phyloP scores from a whole-genome alignment of 148 eudicot species.

The Rhododendron vialii region DNA sequence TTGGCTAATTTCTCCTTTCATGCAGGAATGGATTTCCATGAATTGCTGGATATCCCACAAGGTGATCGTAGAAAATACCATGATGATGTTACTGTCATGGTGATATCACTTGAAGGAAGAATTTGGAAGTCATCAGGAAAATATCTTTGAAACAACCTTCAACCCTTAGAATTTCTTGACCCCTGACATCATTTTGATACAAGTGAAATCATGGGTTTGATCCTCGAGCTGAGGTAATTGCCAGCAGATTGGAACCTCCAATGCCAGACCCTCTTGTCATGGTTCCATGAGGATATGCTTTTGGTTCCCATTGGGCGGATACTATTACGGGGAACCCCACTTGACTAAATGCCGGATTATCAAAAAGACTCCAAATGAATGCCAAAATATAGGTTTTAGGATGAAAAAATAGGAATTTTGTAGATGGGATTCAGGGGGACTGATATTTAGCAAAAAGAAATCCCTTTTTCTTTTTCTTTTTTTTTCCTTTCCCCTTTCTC shows the following conservation, averaged over 20 bases:
- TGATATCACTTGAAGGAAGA: constrained; percentile 94
- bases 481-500: constrained; percentile 3
- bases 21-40: constrained; percentile 96
- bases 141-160: constrained; percentile 48
- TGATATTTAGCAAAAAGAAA: constrained; percentile 17
- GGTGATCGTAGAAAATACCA: constrained; percentile 98
- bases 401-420: constrained; percentile 22
- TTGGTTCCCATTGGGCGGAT: background rate
- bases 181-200: background rate
- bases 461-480: constrained; percentile 17
- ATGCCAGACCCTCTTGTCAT: background rate
- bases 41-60: constrained; percentile 95
- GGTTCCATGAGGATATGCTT: constrained; percentile 5
- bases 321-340: constrained; percentile 2
- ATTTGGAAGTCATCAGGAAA: constrained; percentile 99
- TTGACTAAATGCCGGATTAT: background rate
- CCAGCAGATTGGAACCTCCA: constrained; percentile 2
- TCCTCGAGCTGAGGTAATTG: constrained; percentile 11
- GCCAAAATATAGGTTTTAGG: constrained; percentile 15
- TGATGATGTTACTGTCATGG: constrained; percentile 99
- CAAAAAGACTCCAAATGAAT: constrained; percentile 6
- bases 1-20: background rate
- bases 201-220: constrained; percentile 6
- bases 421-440: constrained; percentile 27
- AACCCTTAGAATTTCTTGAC: background rate